Evolutionary conservation across 1,139 yeast species (phyloP), one percentile per base, ranked within the genome.

Genomic region (Magnusiomyces paraingens): DNA sequence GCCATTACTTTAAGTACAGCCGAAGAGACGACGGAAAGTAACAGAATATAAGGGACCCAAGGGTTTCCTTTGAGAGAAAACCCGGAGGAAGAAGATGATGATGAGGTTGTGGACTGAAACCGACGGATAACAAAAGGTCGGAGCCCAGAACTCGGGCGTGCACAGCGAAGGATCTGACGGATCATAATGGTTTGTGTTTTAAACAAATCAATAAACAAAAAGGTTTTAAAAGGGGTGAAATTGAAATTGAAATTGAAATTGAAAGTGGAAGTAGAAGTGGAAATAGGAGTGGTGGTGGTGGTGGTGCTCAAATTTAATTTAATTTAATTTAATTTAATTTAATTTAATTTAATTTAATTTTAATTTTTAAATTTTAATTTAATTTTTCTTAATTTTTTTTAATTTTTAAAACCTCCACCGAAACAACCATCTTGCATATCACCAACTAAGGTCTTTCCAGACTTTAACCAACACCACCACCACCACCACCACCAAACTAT

Each of bases 21-120:
- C 10, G 58, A 55, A 3, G 58, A 53, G 2, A 53, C 38, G 38
- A 55, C 36, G 15, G 53, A 41, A 5, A 53, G 51, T 8, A 55
- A 52, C 15, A 55, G 38, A 14, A 55, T 46, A 3, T 53, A 51
- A n/a, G 55, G 55, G 2, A 55, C 52, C 50, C 45, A 47, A n/a
- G 58, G 58, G 42, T 53, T 55, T 10, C 43, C 20, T 3, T 42
- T 12, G 3, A 47, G 38, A 1, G 50, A 20, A 20, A 47, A 47
- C 14, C 50, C 50, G 35, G 26, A 12, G 32, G 32, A 26, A 8
- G 32, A 4, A 8, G 32, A 8, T 8, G 4, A 8, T 8, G 32
- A 26, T 4, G 32, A 4, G 8, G 32, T 8, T 4, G 32, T 26
- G 32, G 32, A 26, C 32, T 26, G 32, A 8, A 26, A 8, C 32